A percentile compares a stretch with the other conserved stretches of the same genome.
These are phyloP conservation scores for Ocimum tenuiflorum DNA, from an alignment of 257 asterid species.

Conservation along the genomic window DNA sequence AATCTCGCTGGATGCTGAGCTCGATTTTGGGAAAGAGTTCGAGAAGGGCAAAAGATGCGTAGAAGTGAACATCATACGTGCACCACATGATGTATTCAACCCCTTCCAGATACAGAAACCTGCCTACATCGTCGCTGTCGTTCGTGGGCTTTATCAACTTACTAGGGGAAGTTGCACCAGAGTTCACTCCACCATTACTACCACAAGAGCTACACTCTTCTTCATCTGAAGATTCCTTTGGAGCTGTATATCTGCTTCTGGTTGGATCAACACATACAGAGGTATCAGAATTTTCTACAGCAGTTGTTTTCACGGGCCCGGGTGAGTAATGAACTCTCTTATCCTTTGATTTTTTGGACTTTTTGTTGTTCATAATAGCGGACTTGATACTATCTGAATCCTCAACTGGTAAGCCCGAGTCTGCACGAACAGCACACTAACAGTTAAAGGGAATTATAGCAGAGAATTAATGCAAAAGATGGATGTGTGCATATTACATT, in stretches of 20 bases:
- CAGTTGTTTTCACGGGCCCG: slow-evolving; percentile 17
- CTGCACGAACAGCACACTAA: slow-evolving; percentile 30
- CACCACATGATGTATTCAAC: slow-evolving; percentile 99
- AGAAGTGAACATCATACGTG: slow-evolving; percentile 95
- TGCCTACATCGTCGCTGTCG: slow-evolving; percentile 71
- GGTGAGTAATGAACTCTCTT: slow-evolving; percentile 27
- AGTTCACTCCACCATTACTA: slow-evolving; percentile 26
- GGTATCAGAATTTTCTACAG: slow-evolving; percentile 24
- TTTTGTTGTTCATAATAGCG: slow-evolving; percentile 22
- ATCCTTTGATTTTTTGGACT: slow-evolving; percentile 33
- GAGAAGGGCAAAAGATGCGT: slow-evolving; percentile 96
- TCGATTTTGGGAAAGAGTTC: slow-evolving; percentile 89
- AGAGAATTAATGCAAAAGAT: not conserved
- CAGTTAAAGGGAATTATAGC: not conserved
- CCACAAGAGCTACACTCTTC: slow-evolving; percentile 26
- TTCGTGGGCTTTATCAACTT: slow-evolving; percentile 26
- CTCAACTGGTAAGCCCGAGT: slow-evolving; percentile 49
- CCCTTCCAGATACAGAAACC: slow-evolving; percentile 86
- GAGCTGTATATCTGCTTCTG: slow-evolving; percentile 4
- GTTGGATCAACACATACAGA: slow-evolving; percentile 16
- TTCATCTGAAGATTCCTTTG: slow-evolving; percentile 19
- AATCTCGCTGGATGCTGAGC: slow-evolving; percentile 91
- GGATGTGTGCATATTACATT: not conserved
- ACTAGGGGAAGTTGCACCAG: slow-evolving; percentile 24
- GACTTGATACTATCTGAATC: slow-evolving; percentile 36